phyloP scores from a whole-genome alignment of 176 grass and related monocot genomes.

The Thalia dealbata region DNA sequence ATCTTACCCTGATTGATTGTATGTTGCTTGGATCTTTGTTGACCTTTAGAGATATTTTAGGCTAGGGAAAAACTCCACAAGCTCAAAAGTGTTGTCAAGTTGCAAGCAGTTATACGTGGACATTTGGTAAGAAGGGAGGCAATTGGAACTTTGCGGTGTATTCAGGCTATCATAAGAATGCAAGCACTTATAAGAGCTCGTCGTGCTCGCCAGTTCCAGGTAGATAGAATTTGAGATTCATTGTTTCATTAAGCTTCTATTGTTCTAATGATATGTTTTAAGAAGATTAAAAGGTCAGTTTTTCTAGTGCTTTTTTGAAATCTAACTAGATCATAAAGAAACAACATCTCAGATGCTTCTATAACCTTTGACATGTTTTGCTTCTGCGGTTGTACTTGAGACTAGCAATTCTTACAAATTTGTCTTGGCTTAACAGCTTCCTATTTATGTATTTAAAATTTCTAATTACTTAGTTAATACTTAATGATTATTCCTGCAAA shows the following conservation, averaged over 20 bases:
- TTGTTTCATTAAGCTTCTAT: background rate
- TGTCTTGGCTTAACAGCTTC: background rate
- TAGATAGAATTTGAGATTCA: background rate
- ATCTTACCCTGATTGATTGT: background rate
- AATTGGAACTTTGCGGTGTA: constrained; percentile 15
- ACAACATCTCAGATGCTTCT: background rate
- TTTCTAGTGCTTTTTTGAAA: too few relatives aligned
- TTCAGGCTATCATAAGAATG: constrained; percentile 16
- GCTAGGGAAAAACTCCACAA: constrained; percentile 14
- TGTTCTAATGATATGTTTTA: background rate
- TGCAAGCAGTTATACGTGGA: constrained; percentile 22
- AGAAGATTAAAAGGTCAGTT: too few relatives aligned
- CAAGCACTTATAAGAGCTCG: constrained; percentile 17
- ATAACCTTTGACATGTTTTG: background rate
- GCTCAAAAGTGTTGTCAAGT: constrained; percentile 8
- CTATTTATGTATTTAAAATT: background rate
- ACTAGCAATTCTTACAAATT: background rate
- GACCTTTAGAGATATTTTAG: constrained; percentile 4
- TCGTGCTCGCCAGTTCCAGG: background rate
- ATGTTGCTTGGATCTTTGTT: background rate
- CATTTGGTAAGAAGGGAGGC: constrained; percentile 23
- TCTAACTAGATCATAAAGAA: background rate
- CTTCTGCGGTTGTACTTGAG: background rate
- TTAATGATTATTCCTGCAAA: background rate
- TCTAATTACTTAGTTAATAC: background rate